A percentile compares a stretch with the other conserved stretches of the same genome.
Evolutionary conservation across 495 filamentous ascomycete genomes (phyloP).

Genomic region (Podospora australis): DNA sequence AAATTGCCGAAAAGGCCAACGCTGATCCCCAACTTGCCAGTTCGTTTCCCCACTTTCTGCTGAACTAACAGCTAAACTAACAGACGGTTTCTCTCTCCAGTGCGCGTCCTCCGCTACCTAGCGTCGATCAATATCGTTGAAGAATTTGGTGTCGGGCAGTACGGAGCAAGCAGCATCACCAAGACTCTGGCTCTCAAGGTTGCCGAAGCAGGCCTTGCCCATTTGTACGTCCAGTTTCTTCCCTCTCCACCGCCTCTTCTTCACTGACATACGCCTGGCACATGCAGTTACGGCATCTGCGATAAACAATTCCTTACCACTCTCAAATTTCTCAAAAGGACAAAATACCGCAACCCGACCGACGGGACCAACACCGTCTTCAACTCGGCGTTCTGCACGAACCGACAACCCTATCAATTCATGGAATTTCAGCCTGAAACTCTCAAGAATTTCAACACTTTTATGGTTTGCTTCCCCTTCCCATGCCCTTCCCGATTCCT

Average conservation of each 20-base stretch:
- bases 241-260: not conserved
- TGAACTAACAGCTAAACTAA: not conserved
- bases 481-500: too few species aligned
- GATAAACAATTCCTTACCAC: slow-evolving; percentile 7
- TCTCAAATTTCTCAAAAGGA: slow-evolving; percentile 36
- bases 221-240: not conserved
- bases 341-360: slow-evolving; percentile 34
- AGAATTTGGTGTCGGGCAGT: not conserved
- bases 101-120: not conserved
- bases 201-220: not conserved
- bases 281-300: not conserved
- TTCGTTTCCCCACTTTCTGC: not conserved
- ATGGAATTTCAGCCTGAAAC: slow-evolving; percentile 31
- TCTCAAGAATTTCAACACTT: slow-evolving; percentile 29
- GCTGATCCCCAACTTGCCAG: not conserved
- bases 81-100: too few species aligned
- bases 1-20: not conserved
- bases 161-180: not conserved
- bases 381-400: slow-evolving; percentile 38
- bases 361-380: slow-evolving; percentile 30
- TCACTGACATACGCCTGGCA: too few species aligned
- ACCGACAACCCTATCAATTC: slow-evolving; percentile 36
- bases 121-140: not conserved
- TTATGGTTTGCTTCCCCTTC: too few species aligned
- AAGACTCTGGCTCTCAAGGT: not conserved